Evolutionary conservation across 768 basidiomycete species (phyloP), one percentile per base, ranked within the genome.

Genomic region (Suillus lakei): DNA sequence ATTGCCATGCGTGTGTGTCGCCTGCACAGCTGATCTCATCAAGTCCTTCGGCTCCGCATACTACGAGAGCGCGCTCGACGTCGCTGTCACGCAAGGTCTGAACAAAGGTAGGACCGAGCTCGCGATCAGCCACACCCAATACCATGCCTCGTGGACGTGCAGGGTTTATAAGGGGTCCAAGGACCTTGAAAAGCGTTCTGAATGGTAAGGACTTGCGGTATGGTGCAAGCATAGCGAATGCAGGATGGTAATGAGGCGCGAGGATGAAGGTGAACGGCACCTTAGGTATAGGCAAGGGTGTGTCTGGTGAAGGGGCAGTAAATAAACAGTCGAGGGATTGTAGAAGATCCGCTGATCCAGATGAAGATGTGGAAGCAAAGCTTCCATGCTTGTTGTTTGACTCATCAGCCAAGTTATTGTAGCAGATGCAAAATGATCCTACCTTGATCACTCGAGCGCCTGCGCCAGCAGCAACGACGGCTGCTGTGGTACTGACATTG

Each of bases 21-120:
- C 97, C 97, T 1, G 94, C 96, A 70, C 94, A 95, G 75, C 92
- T 94, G 74, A 99, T 94, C 82, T 99, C 97, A 77, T 99, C 97
- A 50, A 99, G 82, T 1, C 87, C 87, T 74, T 99, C 97, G 46
- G 85, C 87, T 1, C 97, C 96, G 71, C 96, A 98, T 0, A 99
- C 97, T 28, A 99, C 95, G 63, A 96, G 79, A 0, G 95, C 97
- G 43, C 92, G 86, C 69, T 87, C 80, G 8, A 97, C 93, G 21
- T 91, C 91, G 23, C 89, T 85, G 34, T 92, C 86, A 10, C 80
- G 79, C 32, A 97, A 78, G 3, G 91, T 90, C 58, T 87, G 80
- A 0, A 92, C 95, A 72, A 97, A 98, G 0, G 92, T 88, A 7
- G 80, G 76, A 0, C 96, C 97, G 32, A 99, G 86, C 70, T 89